A percentile compares a stretch with the other conserved stretches of the same genome.
Conservation (phyloP, 805 yeast species). For the Helenozyma rhizophorensis region DNA sequence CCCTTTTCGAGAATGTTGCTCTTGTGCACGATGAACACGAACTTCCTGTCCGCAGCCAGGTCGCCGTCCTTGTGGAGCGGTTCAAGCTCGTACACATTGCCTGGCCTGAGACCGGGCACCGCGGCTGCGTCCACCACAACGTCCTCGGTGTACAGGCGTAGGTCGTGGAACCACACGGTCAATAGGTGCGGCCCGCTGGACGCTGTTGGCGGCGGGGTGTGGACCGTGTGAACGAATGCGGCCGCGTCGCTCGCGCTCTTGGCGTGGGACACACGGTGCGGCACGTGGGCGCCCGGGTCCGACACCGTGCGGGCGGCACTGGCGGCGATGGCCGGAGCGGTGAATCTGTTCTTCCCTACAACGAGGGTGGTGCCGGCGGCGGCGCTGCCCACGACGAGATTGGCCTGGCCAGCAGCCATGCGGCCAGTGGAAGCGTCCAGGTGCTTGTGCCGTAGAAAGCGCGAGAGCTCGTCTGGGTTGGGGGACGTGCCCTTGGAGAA, state of each 20-base stretch:
- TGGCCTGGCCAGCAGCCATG: constrained; percentile 7
- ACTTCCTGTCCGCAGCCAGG: constrained; percentile 3
- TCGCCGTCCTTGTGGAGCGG: constrained; percentile 27
- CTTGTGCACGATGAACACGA: constrained; percentile 10
- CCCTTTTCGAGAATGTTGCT: constrained; percentile 10
- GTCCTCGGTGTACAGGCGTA: constrained; percentile 50
- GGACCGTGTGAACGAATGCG: neutral
- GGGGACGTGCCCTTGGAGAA: constrained; percentile 1
- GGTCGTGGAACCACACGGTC: constrained; percentile 66
- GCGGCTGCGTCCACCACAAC: constrained; percentile 59
- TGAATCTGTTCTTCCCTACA: constrained; percentile 10
- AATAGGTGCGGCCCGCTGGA: constrained; percentile 31
- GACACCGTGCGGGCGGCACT: neutral
- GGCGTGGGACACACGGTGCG: neutral
- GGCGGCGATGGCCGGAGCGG: neutral
- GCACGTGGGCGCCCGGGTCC: neutral
- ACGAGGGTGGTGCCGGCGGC: constrained; percentile 15
- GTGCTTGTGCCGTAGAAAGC: constrained; percentile 12
- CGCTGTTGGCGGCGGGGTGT: constrained; percentile 2
- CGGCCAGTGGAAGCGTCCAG: constrained; percentile 1
- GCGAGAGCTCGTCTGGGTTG: constrained; percentile 6
- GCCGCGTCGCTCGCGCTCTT: neutral
- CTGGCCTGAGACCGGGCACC: constrained; percentile 63
- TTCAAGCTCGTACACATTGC: constrained; percentile 70
- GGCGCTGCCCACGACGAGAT: constrained; percentile 10